Evolutionary conservation across 2,329 filamentous ascomycete genomes (phyloP).

Genomic region (Pseudohalonectria lignicola): DNA sequence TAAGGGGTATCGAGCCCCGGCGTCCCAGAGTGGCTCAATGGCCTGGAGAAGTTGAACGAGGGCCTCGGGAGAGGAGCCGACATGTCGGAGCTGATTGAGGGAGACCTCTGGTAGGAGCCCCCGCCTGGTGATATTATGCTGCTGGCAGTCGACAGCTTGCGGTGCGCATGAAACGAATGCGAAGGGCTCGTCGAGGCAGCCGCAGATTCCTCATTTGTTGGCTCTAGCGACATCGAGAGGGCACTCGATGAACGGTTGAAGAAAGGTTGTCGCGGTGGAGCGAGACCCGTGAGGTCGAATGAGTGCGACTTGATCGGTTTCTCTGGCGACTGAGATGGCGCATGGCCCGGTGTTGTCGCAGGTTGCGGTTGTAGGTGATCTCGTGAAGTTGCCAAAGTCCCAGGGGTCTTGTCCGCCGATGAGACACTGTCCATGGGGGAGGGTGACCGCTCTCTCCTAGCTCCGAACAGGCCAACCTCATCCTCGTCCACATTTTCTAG

Average conservation of each 20-base stretch:
- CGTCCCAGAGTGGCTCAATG: slow-evolving; percentile 63
- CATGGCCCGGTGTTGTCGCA: slow-evolving; percentile 20
- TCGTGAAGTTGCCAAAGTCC: slow-evolving; percentile 11
- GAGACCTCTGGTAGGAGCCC: slow-evolving; percentile 60
- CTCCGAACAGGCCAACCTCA: slow-evolving; percentile 33
- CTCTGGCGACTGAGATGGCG: slow-evolving; percentile 30
- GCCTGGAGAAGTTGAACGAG: slow-evolving; percentile 88
- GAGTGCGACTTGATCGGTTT: slow-evolving; percentile 29
- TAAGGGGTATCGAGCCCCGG: slow-evolving; percentile 46
- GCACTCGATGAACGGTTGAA: slow-evolving; percentile 47
- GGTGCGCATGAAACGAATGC: slow-evolving; percentile 53
- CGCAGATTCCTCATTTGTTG: slow-evolving; percentile 57
- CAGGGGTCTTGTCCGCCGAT: too few relatives aligned
- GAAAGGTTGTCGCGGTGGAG: slow-evolving; percentile 38
- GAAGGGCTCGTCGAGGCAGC: slow-evolving; percentile 40
- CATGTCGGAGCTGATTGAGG: slow-evolving; percentile 73
- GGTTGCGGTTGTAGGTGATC: slow-evolving; percentile 22
- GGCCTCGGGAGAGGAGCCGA: slow-evolving; percentile 60
- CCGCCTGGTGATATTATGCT: slow-evolving; percentile 45
- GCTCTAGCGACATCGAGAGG: slow-evolving; percentile 51
- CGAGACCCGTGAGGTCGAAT: slow-evolving; percentile 37
- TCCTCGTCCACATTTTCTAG: slow-evolving; percentile 26
- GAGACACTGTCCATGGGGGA: slow-evolving; percentile 31
- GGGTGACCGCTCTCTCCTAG: slow-evolving; percentile 47
- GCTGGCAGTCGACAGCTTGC: slow-evolving; percentile 68